phyloP scores from a whole-genome alignment of 352 stramenopile species.

The Phytophthora chlamydospora region DNA sequence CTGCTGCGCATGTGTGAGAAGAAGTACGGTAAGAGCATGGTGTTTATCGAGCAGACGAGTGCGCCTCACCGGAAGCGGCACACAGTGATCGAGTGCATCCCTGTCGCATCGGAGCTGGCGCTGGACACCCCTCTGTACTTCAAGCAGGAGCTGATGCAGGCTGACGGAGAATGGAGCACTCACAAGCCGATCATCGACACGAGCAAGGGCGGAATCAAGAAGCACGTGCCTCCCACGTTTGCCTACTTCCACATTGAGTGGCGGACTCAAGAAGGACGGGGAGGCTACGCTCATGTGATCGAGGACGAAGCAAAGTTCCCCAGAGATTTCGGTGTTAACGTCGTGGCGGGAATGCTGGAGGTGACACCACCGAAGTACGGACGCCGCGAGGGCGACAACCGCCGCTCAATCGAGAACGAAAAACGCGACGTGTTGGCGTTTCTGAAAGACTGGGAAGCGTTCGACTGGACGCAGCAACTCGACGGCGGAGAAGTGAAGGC shows the following conservation, averaged over 20 bases:
- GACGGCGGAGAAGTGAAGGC: conserved; percentile 61
- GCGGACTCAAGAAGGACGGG: conserved; percentile 37
- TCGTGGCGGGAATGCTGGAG: conserved; percentile 79
- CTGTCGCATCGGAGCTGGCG: conserved; percentile 63
- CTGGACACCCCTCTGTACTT: conserved; percentile 80
- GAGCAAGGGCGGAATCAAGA: conserved; percentile 59
- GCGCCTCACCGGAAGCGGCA: conserved; percentile 66
- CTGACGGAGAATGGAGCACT: conserved; percentile 77
- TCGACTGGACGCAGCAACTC: conserved; percentile 79
- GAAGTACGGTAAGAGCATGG: conserved; percentile 59
- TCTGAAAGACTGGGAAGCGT: conserved; percentile 67
- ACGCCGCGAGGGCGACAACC: conserved; percentile 40
- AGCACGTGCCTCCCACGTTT: conserved; percentile 76
- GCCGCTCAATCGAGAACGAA: conserved; percentile 55
- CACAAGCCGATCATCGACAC: conserved; percentile 88
- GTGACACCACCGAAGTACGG: conserved; percentile 72
- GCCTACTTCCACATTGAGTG: conserved; percentile 89
- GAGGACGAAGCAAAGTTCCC: conserved; percentile 81
- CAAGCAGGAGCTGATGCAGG: conserved; percentile 83
- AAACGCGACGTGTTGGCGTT: conserved; percentile 70
- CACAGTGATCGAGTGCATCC: conserved; percentile 83
- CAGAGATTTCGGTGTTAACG: conserved; percentile 76
- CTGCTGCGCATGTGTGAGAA: conserved; percentile 62
- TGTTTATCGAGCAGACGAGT: conserved; percentile 85
- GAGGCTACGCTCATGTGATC: conserved; percentile 83